Evolutionary conservation across 306 rosid genomes (phyloP).

Genomic region (Prunus dulcis): DNA sequence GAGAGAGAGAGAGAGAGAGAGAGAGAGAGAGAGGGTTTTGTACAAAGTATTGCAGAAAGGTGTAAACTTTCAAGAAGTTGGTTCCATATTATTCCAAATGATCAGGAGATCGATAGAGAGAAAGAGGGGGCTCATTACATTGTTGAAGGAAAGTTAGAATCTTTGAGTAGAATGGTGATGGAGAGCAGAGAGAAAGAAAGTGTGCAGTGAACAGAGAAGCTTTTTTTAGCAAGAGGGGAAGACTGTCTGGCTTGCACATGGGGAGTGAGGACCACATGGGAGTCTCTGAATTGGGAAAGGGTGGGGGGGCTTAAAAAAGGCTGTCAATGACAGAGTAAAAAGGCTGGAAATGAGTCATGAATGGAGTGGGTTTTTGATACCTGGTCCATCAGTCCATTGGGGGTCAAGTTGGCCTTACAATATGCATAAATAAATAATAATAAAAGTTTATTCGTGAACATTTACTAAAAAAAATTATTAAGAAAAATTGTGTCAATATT

Average conservation of each 20-base stretch:
- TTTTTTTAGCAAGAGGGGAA: neutral
- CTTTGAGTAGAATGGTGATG: neutral
- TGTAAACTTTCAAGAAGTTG: neutral
- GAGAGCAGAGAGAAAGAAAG: neutral
- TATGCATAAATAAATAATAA: neutral
- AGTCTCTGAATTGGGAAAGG: neutral
- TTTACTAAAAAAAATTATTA: too few species aligned
- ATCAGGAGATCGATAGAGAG: neutral
- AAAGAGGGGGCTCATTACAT: neutral
- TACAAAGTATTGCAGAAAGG: neutral
- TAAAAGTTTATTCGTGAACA: too few species aligned
- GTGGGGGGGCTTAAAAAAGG: neutral
- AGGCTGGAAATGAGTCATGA: conserved; percentile 11
- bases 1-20: neutral
- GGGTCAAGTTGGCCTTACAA: neutral
- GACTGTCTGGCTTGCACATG: conserved; percentile 21
- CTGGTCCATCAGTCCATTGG: neutral
- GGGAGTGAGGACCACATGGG: conserved; percentile 12
- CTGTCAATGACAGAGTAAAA: neutral
- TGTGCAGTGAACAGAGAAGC: neutral
- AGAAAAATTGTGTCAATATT: too few species aligned
- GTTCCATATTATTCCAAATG: neutral
- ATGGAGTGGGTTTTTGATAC: neutral
- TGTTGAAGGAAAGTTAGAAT: neutral
- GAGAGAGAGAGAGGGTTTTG: conserved; percentile 9